Evolutionary conservation across 805 yeast genomes (phyloP), one percentile per base, ranked within the genome.

Genomic region (Lipomyces yamadae): DNA sequence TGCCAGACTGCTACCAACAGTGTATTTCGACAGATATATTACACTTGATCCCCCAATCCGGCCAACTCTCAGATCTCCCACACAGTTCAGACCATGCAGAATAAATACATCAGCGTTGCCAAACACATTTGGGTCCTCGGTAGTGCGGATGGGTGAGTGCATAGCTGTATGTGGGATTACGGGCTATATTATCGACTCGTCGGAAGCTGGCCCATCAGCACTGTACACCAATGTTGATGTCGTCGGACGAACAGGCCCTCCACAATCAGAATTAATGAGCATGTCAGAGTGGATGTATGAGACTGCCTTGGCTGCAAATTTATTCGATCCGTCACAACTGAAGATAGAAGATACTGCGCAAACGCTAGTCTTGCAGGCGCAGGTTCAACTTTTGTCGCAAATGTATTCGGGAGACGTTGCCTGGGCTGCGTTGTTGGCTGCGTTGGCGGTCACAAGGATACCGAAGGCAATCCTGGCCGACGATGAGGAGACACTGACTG

Each of bases 251-350:
- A 75, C 77, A 34, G 94, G 95, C 18, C 91, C 92, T 0, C 96
- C 96, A 35, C 85, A 92, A 0, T 90, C 88, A 72, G 96, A 91
- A 77, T 96, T 91, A 74, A 90, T 89, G 87, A 85, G 83, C 30
- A 73, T 89, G 18, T 85, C 92, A 2, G 95, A 91, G 74, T 80
- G 80, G 69, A 70, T 91, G 52, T 84, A 86, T 72, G 89, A 89
- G 68, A 78, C 83, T 2, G 89, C 5, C 79, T 89, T 66, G 82
- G 82, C 71, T 86, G 88, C n/a, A 84, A 86, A 61, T 75, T 85
- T 61, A 84, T 85, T 24, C 76, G 81, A 45, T 84, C 86, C 57
- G 82, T 84, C 64, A 79, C 83, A 55, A 82, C 84, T 64, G 84
- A 37, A 48, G 39, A 33, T 58, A 4, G 79, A 83, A 5, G 80